Evolutionary conservation across 2,329 filamentous ascomycete genomes (phyloP).

Genomic region (Rhynchosporium agropyri): DNA sequence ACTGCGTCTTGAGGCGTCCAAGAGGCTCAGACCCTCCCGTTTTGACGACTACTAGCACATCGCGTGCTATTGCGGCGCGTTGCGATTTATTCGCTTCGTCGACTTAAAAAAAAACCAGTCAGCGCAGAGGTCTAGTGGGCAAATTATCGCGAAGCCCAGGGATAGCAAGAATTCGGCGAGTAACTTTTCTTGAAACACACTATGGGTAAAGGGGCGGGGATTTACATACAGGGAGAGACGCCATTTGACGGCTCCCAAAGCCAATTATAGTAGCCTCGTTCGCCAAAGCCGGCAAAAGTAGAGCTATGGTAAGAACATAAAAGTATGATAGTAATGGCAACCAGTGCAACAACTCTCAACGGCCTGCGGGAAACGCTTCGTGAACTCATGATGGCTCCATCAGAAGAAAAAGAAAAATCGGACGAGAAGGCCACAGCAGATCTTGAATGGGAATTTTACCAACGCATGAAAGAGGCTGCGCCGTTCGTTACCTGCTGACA

Average conservation of each 20-base stretch:
- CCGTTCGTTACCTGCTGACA: neutral
- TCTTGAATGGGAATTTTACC: slow-evolving; percentile 1
- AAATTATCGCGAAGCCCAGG: neutral
- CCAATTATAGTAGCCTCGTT: slow-evolving; percentile 7
- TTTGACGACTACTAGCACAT: slow-evolving; percentile 24
- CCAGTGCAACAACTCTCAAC: slow-evolving; percentile 3
- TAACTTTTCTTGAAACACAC: neutral
- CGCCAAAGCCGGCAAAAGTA: neutral
- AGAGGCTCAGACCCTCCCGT: slow-evolving; percentile 27
- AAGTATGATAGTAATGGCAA: slow-evolving; percentile 6
- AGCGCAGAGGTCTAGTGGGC: neutral
- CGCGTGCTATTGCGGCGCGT: slow-evolving; percentile 16
- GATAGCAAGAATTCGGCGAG: neutral
- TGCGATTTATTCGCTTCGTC: slow-evolving; percentile 8
- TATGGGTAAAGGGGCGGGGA: neutral
- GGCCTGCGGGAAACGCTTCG: slow-evolving; percentile 12
- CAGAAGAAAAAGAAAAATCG: neutral
- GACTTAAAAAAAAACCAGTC: neutral
- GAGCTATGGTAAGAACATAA: neutral
- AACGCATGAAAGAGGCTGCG: neutral
- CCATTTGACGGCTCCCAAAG: slow-evolving; percentile 4
- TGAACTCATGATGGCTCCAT: slow-evolving; percentile 10
- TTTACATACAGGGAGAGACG: slow-evolving; percentile 10
- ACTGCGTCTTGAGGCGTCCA: slow-evolving; percentile 21
- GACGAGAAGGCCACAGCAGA: neutral